Conservation (phyloP, 306 rosid genomes). For the cucumber (Cucumis sativus) region Cucumber_9930_V3 NC_026655.2:30366001-30366500, state of each 20-base stretch:
- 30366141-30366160: slow-evolving; percentile 3
- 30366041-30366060: slow-evolving; percentile 65
- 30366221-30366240: neutral
- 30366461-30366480: slow-evolving; percentile 67
- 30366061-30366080: slow-evolving; percentile 90
- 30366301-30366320: slow-evolving; percentile 64
- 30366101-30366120: slow-evolving; percentile 12
- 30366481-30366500: slow-evolving; percentile 77
- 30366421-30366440: slow-evolving; percentile 91
- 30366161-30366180: neutral
- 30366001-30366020: slow-evolving; percentile 72
- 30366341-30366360: slow-evolving; percentile 90
- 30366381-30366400: slow-evolving; percentile 84
- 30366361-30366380: slow-evolving; percentile 79
- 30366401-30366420: slow-evolving; percentile 78
- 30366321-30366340: slow-evolving; percentile 95
- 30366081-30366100: slow-evolving; percentile 73
- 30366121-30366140: slow-evolving; percentile 2
- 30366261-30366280: slow-evolving; percentile 97
- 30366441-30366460: slow-evolving; percentile 74
- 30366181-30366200: slow-evolving; percentile 5
- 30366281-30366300: slow-evolving; percentile 97
- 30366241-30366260: slow-evolving; percentile 14
- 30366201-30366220: neutral
- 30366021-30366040: slow-evolving; percentile 99